A percentile compares a stretch with the other conserved stretches of the same genome.
These are phyloP conservation scores for Penicillium tannophilum DNA, from an alignment of 495 filamentous ascomycete genomes.

Conservation along the genomic window DNA sequence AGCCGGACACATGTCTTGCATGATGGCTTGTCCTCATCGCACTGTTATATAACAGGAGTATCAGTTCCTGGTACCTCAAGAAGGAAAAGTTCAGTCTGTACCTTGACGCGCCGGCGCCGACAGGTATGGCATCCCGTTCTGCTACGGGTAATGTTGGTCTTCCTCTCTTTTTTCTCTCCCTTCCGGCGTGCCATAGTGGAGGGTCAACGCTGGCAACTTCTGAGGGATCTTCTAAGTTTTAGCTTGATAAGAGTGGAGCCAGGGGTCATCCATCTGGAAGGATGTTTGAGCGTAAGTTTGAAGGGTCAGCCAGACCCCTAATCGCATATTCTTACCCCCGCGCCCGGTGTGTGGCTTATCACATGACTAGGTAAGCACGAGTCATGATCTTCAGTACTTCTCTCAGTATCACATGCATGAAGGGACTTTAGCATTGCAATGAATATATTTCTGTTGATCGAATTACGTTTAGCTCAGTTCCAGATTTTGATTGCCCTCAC, in stretches of 20 bases:
- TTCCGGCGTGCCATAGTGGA: background rate
- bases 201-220: background rate
- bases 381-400: too few species aligned
- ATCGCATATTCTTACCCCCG: background rate
- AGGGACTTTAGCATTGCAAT: too few species aligned
- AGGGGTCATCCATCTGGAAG: background rate
- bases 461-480: too few species aligned
- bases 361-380: background rate
- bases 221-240: background rate
- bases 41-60: background rate
- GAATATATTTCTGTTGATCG: too few species aligned
- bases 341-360: background rate
- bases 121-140: slow-evolving; percentile 1
- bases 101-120: background rate
- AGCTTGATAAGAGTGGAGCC: background rate
- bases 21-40: background rate
- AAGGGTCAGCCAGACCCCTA: background rate
- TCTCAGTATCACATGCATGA: too few species aligned
- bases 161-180: background rate
- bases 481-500: too few species aligned
- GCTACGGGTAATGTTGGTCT: slow-evolving; percentile 1
- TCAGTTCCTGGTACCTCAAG: background rate
- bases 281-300: background rate
- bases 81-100: background rate
- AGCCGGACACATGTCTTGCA: background rate